Conservation (phyloP, 352 stramenopile genomes). For the Blastocystis sp. region DNA sequence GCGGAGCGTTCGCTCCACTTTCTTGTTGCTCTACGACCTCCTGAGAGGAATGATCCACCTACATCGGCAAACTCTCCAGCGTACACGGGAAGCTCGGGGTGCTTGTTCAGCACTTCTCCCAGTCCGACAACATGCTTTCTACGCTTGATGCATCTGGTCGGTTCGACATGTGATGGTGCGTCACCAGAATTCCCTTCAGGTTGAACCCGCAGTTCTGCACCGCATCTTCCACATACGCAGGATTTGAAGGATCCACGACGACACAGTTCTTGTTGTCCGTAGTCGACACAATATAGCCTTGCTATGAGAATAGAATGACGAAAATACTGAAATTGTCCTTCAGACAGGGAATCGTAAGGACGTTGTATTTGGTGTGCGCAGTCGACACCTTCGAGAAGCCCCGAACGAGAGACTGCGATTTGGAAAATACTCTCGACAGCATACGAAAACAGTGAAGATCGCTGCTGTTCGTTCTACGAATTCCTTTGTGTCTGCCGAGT, state of each 20-base stretch:
- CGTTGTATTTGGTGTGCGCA: slow-evolving; percentile 24
- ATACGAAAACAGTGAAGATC: background rate
- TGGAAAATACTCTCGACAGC: background rate
- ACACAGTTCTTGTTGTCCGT: slow-evolving; percentile 29
- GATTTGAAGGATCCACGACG: slow-evolving; percentile 1
- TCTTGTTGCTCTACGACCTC: background rate
- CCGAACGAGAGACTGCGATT: background rate
- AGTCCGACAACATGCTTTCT: slow-evolving; percentile 39
- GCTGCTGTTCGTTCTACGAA: background rate
- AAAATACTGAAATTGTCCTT: slow-evolving; percentile 15
- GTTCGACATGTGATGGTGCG: slow-evolving; percentile 34
- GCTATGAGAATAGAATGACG: background rate
- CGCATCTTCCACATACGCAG: slow-evolving; percentile 19
- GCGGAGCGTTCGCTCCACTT: background rate
- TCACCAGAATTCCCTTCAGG: slow-evolving; percentile 3
- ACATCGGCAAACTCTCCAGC: slow-evolving; percentile 4
- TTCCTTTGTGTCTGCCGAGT: background rate
- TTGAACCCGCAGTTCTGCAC: background rate
- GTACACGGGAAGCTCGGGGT: background rate
- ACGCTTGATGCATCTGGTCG: background rate
- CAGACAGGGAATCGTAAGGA: slow-evolving; percentile 37
- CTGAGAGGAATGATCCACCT: background rate
- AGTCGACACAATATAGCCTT: slow-evolving; percentile 20
- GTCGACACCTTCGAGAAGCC: background rate
- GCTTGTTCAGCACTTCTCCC: slow-evolving; percentile 20